Base-by-base conservation (phyloP, 345 rosid genomes). In the Carallia pectinifolia region DNA sequence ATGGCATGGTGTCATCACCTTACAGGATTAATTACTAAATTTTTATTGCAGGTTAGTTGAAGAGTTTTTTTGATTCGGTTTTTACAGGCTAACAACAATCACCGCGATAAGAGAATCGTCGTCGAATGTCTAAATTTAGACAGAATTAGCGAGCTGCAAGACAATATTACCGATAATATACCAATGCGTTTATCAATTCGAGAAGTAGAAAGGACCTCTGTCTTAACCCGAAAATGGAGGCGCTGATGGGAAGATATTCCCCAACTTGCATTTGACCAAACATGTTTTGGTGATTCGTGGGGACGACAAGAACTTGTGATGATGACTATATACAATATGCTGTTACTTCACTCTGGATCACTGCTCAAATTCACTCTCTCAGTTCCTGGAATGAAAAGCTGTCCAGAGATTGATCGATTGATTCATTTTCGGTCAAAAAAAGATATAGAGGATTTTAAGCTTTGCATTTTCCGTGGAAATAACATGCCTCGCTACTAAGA, bases 391-490 rank as follows among this genome's bases (percentile, higher is more conserved):
- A 31, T 69, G 37, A 30, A 34, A 40, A 40, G 64, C 59, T 69
- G 54, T 31, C 72, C 65, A 44, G 64, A 38, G 39, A 61, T 69
- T 69, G 58, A 69, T 59, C 53, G n/a, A 30, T 31, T 50, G 58
- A 65, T 65, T 31, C 38, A 5, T 29, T 65, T 50, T 39, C 40
- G 48, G 16, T 29, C 38, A 6, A 65, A 15, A 12, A 65, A 65
- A 65, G 38, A 10, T 7, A 52, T 65, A 9, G 40, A 15, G 7
- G 39, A 65, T 65, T 65, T 65, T 23, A 23, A 23, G 23, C 23
- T 65, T 52, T 7, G 7, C 1, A 1, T 50, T 2, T 33, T 33
- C 4, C 2, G 34, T 33, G 34, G 34, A 23, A 33, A 33, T 33
- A 33, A 33, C 2, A 2, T 1, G 27, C 58, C 18, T 5, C 6